These are phyloP conservation scores for Penicillium sp. DNA, from an alignment of 2,329 filamentous ascomycete genomes.

Conservation along the genomic window DNA sequence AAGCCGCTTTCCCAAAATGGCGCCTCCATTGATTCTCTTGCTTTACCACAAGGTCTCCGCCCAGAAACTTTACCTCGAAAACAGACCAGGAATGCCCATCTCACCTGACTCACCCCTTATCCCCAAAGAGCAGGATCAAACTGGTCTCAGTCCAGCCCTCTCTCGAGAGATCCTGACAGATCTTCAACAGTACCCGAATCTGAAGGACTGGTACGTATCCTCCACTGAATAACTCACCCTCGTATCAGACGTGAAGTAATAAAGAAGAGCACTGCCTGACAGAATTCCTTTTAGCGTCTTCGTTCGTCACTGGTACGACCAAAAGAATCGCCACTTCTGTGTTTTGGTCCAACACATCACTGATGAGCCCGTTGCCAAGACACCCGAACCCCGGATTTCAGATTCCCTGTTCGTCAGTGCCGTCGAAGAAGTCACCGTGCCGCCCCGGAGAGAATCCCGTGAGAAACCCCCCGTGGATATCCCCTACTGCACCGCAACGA, in stretches of 20 bases:
- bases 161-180: neutral
- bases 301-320: neutral
- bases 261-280: neutral
- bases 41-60: neutral
- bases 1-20: neutral
- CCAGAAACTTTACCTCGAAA: neutral
- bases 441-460: too few relatives aligned
- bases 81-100: neutral
- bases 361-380: neutral
- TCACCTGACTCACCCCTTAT: neutral
- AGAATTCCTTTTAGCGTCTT: neutral
- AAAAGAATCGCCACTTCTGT: neutral
- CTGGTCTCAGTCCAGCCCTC: neutral
- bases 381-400: too few relatives aligned
- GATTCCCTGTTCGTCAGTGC: too few relatives aligned
- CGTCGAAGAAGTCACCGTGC: too few relatives aligned
- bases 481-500: neutral
- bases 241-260: neutral
- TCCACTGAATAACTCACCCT: neutral
- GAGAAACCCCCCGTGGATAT: too few relatives aligned
- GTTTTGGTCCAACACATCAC: neutral
- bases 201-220: neutral
- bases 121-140: neutral
- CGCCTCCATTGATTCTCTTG: neutral
- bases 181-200: neutral